Evolutionary conservation across 805 yeast genomes (phyloP).

Genomic region (Saccharomycopsis vini): DNA sequence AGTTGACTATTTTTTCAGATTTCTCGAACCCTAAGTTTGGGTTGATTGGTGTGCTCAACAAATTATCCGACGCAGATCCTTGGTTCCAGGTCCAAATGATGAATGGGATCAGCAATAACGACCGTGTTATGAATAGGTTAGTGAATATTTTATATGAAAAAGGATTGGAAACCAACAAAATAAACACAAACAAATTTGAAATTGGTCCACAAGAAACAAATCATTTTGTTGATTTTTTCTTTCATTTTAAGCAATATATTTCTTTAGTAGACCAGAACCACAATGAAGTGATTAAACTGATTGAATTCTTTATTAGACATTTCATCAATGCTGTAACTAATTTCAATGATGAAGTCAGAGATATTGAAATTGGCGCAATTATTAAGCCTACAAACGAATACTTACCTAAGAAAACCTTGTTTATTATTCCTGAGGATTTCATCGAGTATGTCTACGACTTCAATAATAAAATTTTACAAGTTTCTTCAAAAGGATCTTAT

Average conservation of each 20-base stretch:
- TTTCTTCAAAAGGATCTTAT: conserved; percentile 1
- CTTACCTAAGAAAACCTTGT: background rate
- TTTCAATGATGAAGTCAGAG: background rate
- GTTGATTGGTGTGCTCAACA: background rate
- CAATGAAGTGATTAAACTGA: background rate
- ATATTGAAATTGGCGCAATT: background rate
- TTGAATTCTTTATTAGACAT: conserved; percentile 3
- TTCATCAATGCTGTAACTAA: background rate
- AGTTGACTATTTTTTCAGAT: background rate
- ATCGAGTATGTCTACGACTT: conserved; percentile 6
- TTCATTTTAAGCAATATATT: too few relatives aligned
- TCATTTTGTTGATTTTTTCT: too few relatives aligned
- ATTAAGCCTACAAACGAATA: too few relatives aligned
- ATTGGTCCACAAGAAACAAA: too few relatives aligned
- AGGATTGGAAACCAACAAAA: too few relatives aligned
- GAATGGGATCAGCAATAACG: background rate
- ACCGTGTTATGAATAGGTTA: too few relatives aligned
- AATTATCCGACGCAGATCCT: background rate
- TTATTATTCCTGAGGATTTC: conserved; percentile 9
- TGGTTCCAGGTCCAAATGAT: conserved; percentile 1
- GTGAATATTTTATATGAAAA: too few relatives aligned
- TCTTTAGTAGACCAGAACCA: background rate
- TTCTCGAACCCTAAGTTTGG: conserved; percentile 4
- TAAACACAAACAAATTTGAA: too few relatives aligned
- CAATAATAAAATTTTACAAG: background rate